phyloP scores from a whole-genome alignment of 2,329 filamentous ascomycete genomes.

The Pestalotiopsis sp. region DNA sequence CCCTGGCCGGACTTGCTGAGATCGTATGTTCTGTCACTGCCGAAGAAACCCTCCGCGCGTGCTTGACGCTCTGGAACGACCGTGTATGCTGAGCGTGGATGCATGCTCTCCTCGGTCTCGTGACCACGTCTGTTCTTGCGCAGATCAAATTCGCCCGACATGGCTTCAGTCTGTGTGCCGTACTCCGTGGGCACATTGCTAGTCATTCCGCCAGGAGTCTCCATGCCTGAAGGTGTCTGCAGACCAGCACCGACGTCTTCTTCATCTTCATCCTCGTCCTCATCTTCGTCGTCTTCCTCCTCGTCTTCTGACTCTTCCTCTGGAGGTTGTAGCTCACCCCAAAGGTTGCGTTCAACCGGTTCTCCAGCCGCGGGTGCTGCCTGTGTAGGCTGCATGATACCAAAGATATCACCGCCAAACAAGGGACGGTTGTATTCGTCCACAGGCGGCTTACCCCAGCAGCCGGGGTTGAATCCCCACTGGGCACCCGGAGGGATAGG shows the following conservation, averaged over 20 bases:
- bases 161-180: slow-evolving; percentile 66
- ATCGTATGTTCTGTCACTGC: slow-evolving; percentile 91
- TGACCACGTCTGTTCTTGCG: slow-evolving; percentile 83
- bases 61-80: slow-evolving; percentile 88
- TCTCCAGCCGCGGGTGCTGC: slow-evolving; percentile 58
- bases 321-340: slow-evolving; percentile 81
- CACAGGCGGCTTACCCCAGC: slow-evolving; percentile 93
- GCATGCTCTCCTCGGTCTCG: slow-evolving; percentile 79
- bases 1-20: slow-evolving; percentile 55
- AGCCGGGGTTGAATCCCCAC: slow-evolving; percentile 95
- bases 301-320: slow-evolving; percentile 62
- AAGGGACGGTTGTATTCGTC: slow-evolving; percentile 90
- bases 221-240: slow-evolving; percentile 74
- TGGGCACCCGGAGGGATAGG: slow-evolving; percentile 84
- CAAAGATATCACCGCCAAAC: slow-evolving; percentile 94
- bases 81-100: slow-evolving; percentile 80
- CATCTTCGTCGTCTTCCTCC: slow-evolving; percentile 71
- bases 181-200: slow-evolving; percentile 82
- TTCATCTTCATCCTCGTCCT: slow-evolving; percentile 65
- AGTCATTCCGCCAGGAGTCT: slow-evolving; percentile 78
- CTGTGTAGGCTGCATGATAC: slow-evolving; percentile 56
- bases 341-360: slow-evolving; percentile 81
- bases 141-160: slow-evolving; percentile 85
- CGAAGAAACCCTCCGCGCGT: slow-evolving; percentile 89
- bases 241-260: slow-evolving; percentile 64